These are phyloP conservation scores for Euphorbia peplus DNA, from an alignment of 345 rosid species.

Conservation along the genomic window DNA sequence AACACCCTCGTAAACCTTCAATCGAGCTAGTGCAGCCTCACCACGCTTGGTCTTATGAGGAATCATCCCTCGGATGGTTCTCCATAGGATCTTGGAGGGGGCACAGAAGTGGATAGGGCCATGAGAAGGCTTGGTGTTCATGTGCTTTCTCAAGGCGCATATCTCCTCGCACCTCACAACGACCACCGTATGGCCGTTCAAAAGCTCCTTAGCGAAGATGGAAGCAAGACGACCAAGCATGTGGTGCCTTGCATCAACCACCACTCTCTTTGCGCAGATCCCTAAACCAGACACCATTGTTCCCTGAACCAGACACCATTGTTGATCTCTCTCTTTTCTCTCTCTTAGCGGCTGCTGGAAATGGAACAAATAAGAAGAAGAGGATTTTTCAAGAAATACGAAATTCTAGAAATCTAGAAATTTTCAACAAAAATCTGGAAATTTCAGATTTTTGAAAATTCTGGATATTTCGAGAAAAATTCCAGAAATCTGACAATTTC, in stretches of 20 bases:
- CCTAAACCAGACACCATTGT: conserved; percentile 28
- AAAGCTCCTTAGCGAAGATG: conserved; percentile 32
- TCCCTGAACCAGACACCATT: conserved; percentile 24
- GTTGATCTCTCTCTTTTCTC: not conserved
- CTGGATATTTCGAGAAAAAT: too few relatives aligned
- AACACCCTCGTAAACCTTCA: conserved; percentile 34
- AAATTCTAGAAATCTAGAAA: too few relatives aligned
- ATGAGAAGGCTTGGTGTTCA: conserved; percentile 39
- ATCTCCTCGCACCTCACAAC: conserved; percentile 39
- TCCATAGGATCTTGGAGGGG: conserved; percentile 39
- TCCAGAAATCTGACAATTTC: too few relatives aligned
- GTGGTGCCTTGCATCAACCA: conserved; percentile 30
- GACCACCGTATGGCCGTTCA: conserved; percentile 38
- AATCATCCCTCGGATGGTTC: conserved; percentile 32
- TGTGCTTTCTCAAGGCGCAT: conserved; percentile 25
- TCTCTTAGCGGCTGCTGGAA: conserved; percentile 11
- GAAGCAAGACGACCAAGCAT: conserved; percentile 26
- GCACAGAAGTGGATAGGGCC: conserved; percentile 42
- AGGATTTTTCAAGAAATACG: not conserved
- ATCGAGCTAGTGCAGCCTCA: conserved; percentile 35
- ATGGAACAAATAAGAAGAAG: not conserved
- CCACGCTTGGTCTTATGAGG: conserved; percentile 39
- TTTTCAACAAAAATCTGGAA: too few relatives aligned
- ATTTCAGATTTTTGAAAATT: too few relatives aligned
- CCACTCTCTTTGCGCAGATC: conserved; percentile 24